Base-by-base conservation (phyloP, 2,329 filamentous ascomycete species). In the Incumbomyces lentus region DNA sequence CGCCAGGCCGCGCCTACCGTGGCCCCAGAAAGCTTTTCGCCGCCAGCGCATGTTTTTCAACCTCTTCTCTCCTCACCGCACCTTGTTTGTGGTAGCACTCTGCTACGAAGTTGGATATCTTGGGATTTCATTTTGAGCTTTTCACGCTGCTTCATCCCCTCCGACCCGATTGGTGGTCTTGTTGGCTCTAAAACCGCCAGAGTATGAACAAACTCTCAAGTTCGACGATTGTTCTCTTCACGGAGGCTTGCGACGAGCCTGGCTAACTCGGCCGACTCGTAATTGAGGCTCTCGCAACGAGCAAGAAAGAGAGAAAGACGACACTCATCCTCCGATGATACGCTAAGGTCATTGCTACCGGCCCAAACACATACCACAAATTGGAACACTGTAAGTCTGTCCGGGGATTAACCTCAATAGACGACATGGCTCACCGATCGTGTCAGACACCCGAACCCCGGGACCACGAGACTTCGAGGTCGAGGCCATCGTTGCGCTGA, bases 151-250 rank as follows among this genome's bases (percentile, higher is more conserved):
- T 26, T 26, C 22, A 26, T 26, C 22, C 4, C 4, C 22, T 26
- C 22, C 22, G 22, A 26, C 5, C 22, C 8, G 22, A 26, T 26
- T 26, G 4, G 22, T 26, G 22, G 22, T 26, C 22, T 26, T 26
- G 22, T 26, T 26, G 4, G 5, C 22, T 5, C 16, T 6, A 32
- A n/a, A 17, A 33, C 49, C 49, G 49, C 52, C 51, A 56, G 55
- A 56, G 49, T 56, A 57, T 57, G 55, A 57, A 57, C 55, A 56
- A 56, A 49, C 54, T 54, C 50, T 56, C 54, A 18, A 53, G 50
- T 32, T 54, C 53, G 37, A 45, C 53, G 34, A 54, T 53, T 35
- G 54, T 53, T 47, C 53, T 54, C 48, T 57, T 57, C 55, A 55
- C 52, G 47, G 55, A 57, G 51, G 54, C 52, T 45, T 56, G 53